Conservation (phyloP, 2,329 filamentous ascomycete genomes). For the Botryotinia globosa region DNA sequence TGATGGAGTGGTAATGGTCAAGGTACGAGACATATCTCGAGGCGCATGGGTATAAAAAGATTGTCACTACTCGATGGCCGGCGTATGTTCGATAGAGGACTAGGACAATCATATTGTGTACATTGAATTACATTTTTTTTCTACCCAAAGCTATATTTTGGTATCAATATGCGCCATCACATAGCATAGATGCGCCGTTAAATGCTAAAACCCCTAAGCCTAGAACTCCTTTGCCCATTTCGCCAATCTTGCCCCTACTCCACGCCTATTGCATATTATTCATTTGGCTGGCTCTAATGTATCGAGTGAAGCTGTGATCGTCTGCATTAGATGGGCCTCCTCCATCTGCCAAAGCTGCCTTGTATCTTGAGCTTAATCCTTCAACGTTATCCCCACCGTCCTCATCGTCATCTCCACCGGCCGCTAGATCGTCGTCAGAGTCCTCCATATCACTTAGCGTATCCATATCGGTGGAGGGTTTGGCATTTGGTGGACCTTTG, state of each 20-base stretch:
- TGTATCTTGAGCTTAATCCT: slow-evolving; percentile 72
- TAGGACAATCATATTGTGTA: slow-evolving; percentile 4
- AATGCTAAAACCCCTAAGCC: slow-evolving; percentile 34
- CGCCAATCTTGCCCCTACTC: slow-evolving; percentile 23
- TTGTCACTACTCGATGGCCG: slow-evolving; percentile 12
- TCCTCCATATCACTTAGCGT: slow-evolving; percentile 39
- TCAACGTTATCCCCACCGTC: slow-evolving; percentile 46
- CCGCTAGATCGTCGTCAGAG: slow-evolving; percentile 55
- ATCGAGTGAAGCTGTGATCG: slow-evolving; percentile 39
- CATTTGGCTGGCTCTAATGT: slow-evolving; percentile 38
- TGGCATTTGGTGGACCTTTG: slow-evolving; percentile 15
- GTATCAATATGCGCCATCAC: slow-evolving; percentile 15
- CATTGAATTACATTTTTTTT: slow-evolving; percentile 16
- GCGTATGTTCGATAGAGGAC: slow-evolving; percentile 7
- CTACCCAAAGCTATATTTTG: slow-evolving; percentile 7
- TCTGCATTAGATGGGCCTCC: slow-evolving; percentile 39
- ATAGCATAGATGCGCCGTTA: slow-evolving; percentile 37
- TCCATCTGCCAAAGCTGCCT: slow-evolving; percentile 66
- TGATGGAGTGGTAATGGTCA: slow-evolving; percentile 9
- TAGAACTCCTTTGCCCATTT: slow-evolving; percentile 14
- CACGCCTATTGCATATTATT: slow-evolving; percentile 25
- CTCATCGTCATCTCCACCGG: slow-evolving; percentile 55
- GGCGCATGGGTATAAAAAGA: slow-evolving; percentile 20
- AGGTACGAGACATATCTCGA: slow-evolving; percentile 18
- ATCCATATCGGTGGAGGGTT: slow-evolving; percentile 39